Base-by-base conservation (phyloP, 2,329 filamentous ascomycete genomes). In the Mycocentrospora acerina region DNA sequence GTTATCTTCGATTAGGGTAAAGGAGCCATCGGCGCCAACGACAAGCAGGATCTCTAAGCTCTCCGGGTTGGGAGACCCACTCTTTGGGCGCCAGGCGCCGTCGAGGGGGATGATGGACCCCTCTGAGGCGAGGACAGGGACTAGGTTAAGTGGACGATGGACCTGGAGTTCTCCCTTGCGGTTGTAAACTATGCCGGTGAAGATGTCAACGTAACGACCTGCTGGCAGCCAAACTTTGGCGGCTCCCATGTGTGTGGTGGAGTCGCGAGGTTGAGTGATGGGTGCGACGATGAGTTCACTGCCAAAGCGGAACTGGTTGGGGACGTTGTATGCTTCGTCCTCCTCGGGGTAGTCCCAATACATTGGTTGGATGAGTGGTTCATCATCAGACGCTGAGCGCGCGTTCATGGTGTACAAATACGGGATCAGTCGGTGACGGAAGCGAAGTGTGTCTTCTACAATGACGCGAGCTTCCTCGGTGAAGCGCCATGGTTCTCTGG, bases 401-500 rank as follows among this genome's bases (percentile, higher is more conserved):
- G 72, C 68, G 43, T 81, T 83, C 69, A 78, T 76, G 0, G 76
- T 77, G 59, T 82, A 78, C 2, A 83, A 62, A 44, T 81, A 85
- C 0, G 81, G 81, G 17, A 84, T 68, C 6, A 85, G 62, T 3
- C 75, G 70, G 52, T 85, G 81, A 0, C 81, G 71, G 15, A 82
- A 64, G 4, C 71, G 70, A 29, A 84, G 57, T 32, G 74, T 77
- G 1, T 70, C 53, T 29, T 71, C 68, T 50, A 82, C 77, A 4
- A 74, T 67, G 0, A 63, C 54, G 19, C 66, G 64, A 6, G 70
- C 69, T 32, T 78, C 76, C 2, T 59, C 50, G 3, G 73, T 70
- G 51, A 75, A 80, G 16, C 69, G 65, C 81, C 81, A 85, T 0
- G 81, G 81, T 49, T 84, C 81, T 51, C 83, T 82, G 26, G 74